These are phyloP conservation scores for Borealophlyctis nickersoniae DNA, from an alignment of 192 early-diverging fungal genomes.

Conservation along the genomic window DNA sequence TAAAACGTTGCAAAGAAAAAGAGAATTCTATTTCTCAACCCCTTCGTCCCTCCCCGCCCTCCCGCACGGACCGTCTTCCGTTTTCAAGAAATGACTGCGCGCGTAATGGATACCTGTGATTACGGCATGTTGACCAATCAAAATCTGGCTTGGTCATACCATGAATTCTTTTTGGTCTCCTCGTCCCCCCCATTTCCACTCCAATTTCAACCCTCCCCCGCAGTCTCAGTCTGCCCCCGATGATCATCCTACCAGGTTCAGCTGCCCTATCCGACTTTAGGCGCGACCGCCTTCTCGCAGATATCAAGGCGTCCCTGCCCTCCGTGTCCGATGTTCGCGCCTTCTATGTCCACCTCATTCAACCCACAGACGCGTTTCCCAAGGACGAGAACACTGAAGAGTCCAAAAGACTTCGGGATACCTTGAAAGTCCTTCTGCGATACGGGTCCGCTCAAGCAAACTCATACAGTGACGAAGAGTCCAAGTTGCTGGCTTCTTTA, in stretches of 20 bases:
- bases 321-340: constrained; percentile 52
- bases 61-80: too few species aligned
- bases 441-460: constrained; percentile 38
- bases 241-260: constrained; percentile 86
- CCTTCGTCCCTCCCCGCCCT: too few species aligned
- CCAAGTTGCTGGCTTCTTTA: constrained; percentile 45
- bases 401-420: background rate
- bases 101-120: too few species aligned
- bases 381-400: constrained; percentile 23
- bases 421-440: constrained; percentile 30
- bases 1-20: too few species aligned
- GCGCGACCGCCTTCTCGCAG: constrained; percentile 53
- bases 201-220: too few species aligned
- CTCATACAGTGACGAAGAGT: constrained; percentile 40
- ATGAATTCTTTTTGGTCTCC: too few species aligned
- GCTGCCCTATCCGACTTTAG: constrained; percentile 78
- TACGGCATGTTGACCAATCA: too few species aligned
- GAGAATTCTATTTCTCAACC: too few species aligned
- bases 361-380: constrained; percentile 34
- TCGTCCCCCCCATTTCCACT: too few species aligned
- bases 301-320: constrained; percentile 56
- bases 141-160: too few species aligned
- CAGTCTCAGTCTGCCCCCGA: too few species aligned
- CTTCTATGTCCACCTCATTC: constrained; percentile 78
- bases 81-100: too few species aligned